Conservation (phyloP, 1,284 basidiomycete genomes). For the Malassezia pachydermatis region DNA sequence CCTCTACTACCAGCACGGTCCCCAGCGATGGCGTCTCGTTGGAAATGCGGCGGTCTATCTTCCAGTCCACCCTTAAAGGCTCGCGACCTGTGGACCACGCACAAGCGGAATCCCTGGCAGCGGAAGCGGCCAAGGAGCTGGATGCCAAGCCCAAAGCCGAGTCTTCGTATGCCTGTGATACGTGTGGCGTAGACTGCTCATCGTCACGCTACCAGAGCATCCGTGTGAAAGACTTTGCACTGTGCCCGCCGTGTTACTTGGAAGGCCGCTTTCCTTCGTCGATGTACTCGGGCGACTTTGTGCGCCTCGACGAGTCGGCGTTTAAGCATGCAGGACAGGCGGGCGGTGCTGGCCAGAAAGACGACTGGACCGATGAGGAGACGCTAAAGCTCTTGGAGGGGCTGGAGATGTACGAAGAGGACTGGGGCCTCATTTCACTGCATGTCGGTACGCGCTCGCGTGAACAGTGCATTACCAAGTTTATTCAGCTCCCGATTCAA, state of each 20-base stretch:
- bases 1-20: conserved; percentile 44
- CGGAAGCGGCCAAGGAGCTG: conserved; percentile 52
- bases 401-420: conserved; percentile 95
- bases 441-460: conserved; percentile 83
- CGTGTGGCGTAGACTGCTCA: conserved; percentile 87
- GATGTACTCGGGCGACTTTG: conserved; percentile 96
- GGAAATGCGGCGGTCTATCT: conserved; percentile 42
- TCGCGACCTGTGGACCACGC: conserved; percentile 35
- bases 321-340: conserved; percentile 52
- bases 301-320: conserved; percentile 60
- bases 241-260: conserved; percentile 62
- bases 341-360: conserved; percentile 51
- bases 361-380: conserved; percentile 87
- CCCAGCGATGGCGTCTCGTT: conserved; percentile 57
- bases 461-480: conserved; percentile 90
- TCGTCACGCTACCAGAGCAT: conserved; percentile 79
- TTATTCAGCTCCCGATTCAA: conserved; percentile 92
- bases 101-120: conserved; percentile 37
- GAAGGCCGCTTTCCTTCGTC: conserved; percentile 89
- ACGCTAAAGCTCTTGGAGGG: conserved; percentile 78
- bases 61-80: conserved; percentile 42
- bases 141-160: conserved; percentile 48
- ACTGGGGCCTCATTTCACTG: conserved; percentile 82
- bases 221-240: conserved; percentile 73
- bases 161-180: conserved; percentile 69